A percentile compares a stretch with the other conserved stretches of the same genome.
phyloP scores from a whole-genome alignment of 305 asterid species.

The Fraxinus baroniana region DNA sequence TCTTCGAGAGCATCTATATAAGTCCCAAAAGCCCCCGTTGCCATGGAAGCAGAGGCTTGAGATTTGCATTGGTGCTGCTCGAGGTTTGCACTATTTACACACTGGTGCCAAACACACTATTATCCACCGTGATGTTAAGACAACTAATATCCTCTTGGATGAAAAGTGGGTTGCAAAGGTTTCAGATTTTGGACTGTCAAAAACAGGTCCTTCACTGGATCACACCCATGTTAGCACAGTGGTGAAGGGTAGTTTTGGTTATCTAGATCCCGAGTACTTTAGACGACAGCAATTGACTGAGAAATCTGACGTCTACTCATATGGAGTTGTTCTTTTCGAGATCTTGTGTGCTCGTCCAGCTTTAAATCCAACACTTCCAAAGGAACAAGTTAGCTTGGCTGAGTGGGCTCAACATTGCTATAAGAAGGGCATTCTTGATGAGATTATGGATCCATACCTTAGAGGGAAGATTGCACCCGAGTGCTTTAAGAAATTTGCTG shows the following conservation, averaged over 20 bases:
- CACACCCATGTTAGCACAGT: slow-evolving; percentile 90
- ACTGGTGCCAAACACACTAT: slow-evolving; percentile 88
- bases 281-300: slow-evolving; percentile 77
- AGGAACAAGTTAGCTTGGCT: slow-evolving; percentile 89
- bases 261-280: slow-evolving; percentile 79
- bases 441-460: slow-evolving; percentile 74
- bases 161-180: slow-evolving; percentile 95
- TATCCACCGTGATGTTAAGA: slow-evolving; percentile 90
- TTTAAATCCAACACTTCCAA: slow-evolving; percentile 76
- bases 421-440: slow-evolving; percentile 75
- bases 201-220: slow-evolving; percentile 82
- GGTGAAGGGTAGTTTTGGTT: slow-evolving; percentile 86
- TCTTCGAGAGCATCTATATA: slow-evolving; percentile 84
- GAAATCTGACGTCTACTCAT: slow-evolving; percentile 87
- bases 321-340: slow-evolving; percentile 85
- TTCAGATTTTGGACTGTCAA: slow-evolving; percentile 83
- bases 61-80: slow-evolving; percentile 90
- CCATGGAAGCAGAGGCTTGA: slow-evolving; percentile 93
- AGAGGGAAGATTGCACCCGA: slow-evolving; percentile 89
- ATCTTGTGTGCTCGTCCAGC: slow-evolving; percentile 86
- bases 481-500: slow-evolving; percentile 79
- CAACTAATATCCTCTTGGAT: slow-evolving; percentile 84
- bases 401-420: slow-evolving; percentile 90
- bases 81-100: slow-evolving; percentile 87
- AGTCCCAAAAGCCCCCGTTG: slow-evolving; percentile 80